Evolutionary conservation across 352 stramenopile species (phyloP), one percentile per base, ranked within the genome.

Genomic region (Globisporangium abappressorium): DNA sequence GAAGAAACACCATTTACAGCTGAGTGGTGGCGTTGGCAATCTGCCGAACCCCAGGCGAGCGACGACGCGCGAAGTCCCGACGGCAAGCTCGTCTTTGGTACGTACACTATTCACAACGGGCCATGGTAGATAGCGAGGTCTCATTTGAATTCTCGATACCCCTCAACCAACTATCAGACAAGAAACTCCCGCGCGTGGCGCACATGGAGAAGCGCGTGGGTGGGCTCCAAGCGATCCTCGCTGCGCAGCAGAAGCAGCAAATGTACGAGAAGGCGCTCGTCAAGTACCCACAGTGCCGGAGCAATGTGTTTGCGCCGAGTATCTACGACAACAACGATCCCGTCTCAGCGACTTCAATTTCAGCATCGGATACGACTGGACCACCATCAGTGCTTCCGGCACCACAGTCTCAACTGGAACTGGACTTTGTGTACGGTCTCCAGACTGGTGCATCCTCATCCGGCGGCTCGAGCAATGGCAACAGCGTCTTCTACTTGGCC

Each of bases 21-120:
- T 74, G 38, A 75, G 69, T 20, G 8, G 15, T 15, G 41, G 41
- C 1, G 41, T 6, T n/a, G 64, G 70, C 18, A 83, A 71, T 33
- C 70, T 77, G 3, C 69, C 69, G n/a, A 66, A 61, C 33, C 43
- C 2, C 69, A 75, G 22, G 64, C 70, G 38, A 72, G 65, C 28
- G 66, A 69, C 24, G 77, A 73, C 20, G 61, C 72, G 20, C 77
- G 84, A 5, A 89, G 72, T 62, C 74, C 77, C 7, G 77, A 87
- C 12, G 84, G 82, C 15, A 92, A 90, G 53, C 74, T 91, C 43
- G 61, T 77, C 1, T 90, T 92, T 70, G 84, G 84, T 92, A 65
- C 26, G 75, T 68, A 34, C 18, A 15, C 2, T 5, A 49, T 49
- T 49, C 41, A 49, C 15, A 49, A 49, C 0, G 5, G 38, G 14